Base-by-base conservation (phyloP, 768 basidiomycete genomes). In the Saitozyma sp. region DNA sequence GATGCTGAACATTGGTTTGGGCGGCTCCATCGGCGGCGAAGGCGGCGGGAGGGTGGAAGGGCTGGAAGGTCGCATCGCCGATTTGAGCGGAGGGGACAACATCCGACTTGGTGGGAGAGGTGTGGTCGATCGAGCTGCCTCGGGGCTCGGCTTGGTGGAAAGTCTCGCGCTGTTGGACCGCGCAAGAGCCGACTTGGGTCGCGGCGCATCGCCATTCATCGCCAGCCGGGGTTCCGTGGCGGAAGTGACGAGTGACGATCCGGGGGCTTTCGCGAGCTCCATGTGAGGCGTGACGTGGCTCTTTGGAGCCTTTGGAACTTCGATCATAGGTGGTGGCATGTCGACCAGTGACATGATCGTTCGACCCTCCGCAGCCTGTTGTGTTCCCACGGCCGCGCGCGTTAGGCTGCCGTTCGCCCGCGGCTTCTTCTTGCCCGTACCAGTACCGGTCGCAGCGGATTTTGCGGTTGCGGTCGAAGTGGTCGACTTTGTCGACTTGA, bases 241-340 rank as follows among this genome's bases (percentile, higher is more conserved):
- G 40, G 64, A 52, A 50, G 63, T 61, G 38, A 76, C 69, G 19
- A 76, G 48, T 9, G 70, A 68, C 13, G 72, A 68, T 56, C 75
- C 75, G 9, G 75, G 75, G 7, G 75, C 75, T 61, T 70, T 74
- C 16, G 73, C 65, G 11, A 71, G 57, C 64, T 63, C 68, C 70
- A 78, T 67, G 54, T 69, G 65, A 10, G 78, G 78, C 8, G 65
- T 73, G 14, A 78, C 75, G 19, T 77, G 74, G 48, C 67, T 70
- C 48, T 67, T 65, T 13, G 78, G 78, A 1, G 78, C 78, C 54
- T 78, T 79, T 13, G 78, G 78, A 1, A 79, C 68, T 9, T 79
- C 78, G 10, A 70, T 71, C 76, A 79, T 74, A 42, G 58, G 60
- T 6, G 78, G 75, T 13, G 62, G 29, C 8, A 41, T 51, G 41